These are phyloP conservation scores for Pichia exigua DNA, from an alignment of 805 yeast genomes.

Conservation along the genomic window DNA sequence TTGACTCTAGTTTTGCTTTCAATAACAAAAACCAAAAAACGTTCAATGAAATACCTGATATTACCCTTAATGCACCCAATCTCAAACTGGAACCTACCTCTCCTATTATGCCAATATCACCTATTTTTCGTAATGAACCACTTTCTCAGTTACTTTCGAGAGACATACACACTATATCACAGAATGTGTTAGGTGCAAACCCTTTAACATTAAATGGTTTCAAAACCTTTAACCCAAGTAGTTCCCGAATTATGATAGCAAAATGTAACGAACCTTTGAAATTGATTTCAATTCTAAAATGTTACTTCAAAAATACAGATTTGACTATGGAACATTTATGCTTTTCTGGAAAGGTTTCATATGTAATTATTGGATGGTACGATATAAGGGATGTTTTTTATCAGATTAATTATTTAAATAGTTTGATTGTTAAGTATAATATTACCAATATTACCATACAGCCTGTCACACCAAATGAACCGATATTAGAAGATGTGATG, in stretches of 20 bases:
- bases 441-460: neutral
- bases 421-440: conserved; percentile 5
- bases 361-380: conserved; percentile 25
- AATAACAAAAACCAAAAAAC: neutral
- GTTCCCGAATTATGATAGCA: neutral
- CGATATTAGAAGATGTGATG: neutral
- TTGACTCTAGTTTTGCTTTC: neutral
- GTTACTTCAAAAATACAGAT: conserved; percentile 3
- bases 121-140: neutral
- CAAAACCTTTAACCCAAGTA: neutral
- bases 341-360: neutral
- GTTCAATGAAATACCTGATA: neutral
- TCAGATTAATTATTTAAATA: conserved; percentile 14
- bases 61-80: neutral
- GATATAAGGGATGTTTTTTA: conserved; percentile 19
- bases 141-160: neutral
- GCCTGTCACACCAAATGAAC: conserved; percentile 1
- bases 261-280: neutral
- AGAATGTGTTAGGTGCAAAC: neutral
- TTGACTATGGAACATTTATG: conserved; percentile 1
- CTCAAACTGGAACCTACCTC: neutral
- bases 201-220: neutral
- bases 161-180: neutral
- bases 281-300: neutral
- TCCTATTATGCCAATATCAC: neutral